Evolutionary conservation across 1,139 yeast species (phyloP).

Genomic region (Kodamaea fungicola): DNA sequence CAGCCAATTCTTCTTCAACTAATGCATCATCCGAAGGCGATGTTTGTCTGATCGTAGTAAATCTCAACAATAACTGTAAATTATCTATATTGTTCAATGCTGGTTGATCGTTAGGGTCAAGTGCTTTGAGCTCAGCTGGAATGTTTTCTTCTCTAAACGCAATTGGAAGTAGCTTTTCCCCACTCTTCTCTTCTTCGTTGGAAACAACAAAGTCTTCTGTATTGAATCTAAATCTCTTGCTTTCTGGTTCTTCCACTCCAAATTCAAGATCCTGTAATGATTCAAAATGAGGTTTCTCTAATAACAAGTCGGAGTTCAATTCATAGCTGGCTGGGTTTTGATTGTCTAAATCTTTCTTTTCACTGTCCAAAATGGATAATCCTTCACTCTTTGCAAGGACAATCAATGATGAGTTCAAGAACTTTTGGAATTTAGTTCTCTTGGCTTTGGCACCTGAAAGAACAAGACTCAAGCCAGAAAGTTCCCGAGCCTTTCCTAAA

Average conservation of each 20-base stretch:
- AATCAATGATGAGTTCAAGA: slow-evolving; percentile 69
- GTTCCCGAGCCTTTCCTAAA: slow-evolving; percentile 48
- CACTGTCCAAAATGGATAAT: slow-evolving; percentile 21
- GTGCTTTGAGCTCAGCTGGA: slow-evolving; percentile 48
- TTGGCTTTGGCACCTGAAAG: slow-evolving; percentile 88
- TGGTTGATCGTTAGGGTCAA: slow-evolving; percentile 87
- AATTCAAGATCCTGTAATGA: slow-evolving; percentile 50
- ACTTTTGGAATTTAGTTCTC: slow-evolving; percentile 78
- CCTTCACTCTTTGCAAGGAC: slow-evolving; percentile 65
- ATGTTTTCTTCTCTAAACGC: slow-evolving; percentile 60
- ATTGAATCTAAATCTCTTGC: slow-evolving; percentile 45
- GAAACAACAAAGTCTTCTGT: slow-evolving; percentile 8
- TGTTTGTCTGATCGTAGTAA: slow-evolving; percentile 62
- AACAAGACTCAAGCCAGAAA: slow-evolving; percentile 61
- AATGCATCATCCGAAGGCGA: slow-evolving; percentile 69
- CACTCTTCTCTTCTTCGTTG: slow-evolving; percentile 26
- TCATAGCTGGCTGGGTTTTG: slow-evolving; percentile 52
- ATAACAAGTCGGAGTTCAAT: slow-evolving; percentile 72
- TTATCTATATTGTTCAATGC: slow-evolving; percentile 65
- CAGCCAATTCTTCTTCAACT: slow-evolving; percentile 77
- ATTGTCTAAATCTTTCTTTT: slow-evolving; percentile 13
- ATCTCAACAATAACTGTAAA: slow-evolving; percentile 65
- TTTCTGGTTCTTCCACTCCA: slow-evolving; percentile 22
- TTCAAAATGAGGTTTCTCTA: slow-evolving; percentile 73
- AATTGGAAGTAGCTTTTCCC: slow-evolving; percentile 51